phyloP scores from a whole-genome alignment of 495 filamentous ascomycete species.

The Talaromyces adpressus region DNA sequence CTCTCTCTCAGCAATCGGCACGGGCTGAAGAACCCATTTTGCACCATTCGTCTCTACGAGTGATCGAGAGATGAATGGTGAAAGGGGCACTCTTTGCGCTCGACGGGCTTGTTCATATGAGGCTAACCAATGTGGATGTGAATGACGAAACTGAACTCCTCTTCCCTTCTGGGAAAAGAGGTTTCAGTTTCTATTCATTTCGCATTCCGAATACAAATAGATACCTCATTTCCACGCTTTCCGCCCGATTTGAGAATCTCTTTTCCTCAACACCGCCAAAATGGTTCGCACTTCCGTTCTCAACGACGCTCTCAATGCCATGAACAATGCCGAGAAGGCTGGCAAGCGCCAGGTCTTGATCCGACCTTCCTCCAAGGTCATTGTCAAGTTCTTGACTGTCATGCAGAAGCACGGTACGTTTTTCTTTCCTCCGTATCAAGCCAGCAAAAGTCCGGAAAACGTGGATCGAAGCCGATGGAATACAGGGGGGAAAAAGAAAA shows the following conservation, averaged over 20 bases:
- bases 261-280: slow-evolving; percentile 50
- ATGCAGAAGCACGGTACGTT: slow-evolving; percentile 98
- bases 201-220: slow-evolving; percentile 28
- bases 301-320: slow-evolving; percentile 97
- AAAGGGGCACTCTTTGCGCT: slow-evolving; percentile 89
- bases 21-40: slow-evolving; percentile 91
- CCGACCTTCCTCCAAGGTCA: slow-evolving; percentile 96
- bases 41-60: slow-evolving; percentile 13
- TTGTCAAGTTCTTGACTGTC: slow-evolving; percentile 95
- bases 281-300: slow-evolving; percentile 99
- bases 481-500: slow-evolving; percentile 2
- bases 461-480: slow-evolving; percentile 4
- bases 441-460: neutral
- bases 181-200: neutral
- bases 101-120: slow-evolving; percentile 22
- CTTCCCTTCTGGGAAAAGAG: slow-evolving; percentile 18
- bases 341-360: slow-evolving; percentile 98
- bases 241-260: slow-evolving; percentile 78
- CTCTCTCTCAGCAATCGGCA: slow-evolving; percentile 57
- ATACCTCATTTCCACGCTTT: slow-evolving; percentile 64
- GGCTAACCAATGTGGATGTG: slow-evolving; percentile 69
- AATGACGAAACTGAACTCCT: slow-evolving; percentile 48
- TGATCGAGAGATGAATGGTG: slow-evolving; percentile 13
- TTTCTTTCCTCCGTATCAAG: neutral
- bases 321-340: slow-evolving; percentile 99